Base-by-base conservation (phyloP, 139 green algal genomes). In the Chlorella sp. region DNA sequence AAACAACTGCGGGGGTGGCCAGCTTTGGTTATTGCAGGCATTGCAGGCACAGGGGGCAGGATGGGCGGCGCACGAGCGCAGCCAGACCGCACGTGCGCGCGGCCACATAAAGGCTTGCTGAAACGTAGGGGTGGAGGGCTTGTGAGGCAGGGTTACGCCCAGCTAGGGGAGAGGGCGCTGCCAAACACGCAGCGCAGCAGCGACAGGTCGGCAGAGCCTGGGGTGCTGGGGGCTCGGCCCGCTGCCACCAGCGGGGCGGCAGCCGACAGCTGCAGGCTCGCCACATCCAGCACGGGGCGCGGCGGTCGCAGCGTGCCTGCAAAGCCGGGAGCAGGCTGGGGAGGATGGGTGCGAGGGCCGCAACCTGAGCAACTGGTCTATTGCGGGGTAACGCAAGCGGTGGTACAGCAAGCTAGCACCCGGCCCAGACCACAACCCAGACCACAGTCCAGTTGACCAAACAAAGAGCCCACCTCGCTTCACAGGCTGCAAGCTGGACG, bases 191-290 rank as follows among this genome's bases (percentile, higher is more conserved):
- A 32, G n/a, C n/a, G 46, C n/a, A 80, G 48, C 17, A 80, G 74
- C 19, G n/a, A 32, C 17, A 24, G 16, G 8, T 46, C 46, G 7
- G 44, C 40, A 30, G 34, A 24, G 32, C 32, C 32, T 41, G 44
- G 14, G 22, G 30, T 13, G 22, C 30, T 4, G 9, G 40, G 4
- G 20, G 46, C 13, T 32, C 44, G 77, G 40, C 3, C 32, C 16
- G 58, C 60, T n/a, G 77, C 77, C 40, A 83, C 26, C 58, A 83
- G 77, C 28, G 77, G 4, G 16, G 77, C 77, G 8, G 77, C 77
- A 8, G 77, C 51, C 16, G 77, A 83, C 40, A 83, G 77, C 34
- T 17, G 40, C 60, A 74, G 60, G n/a, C 7, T 7, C 0, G 76
- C 51, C 0, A 38, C 51, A 38, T 70, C 54, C 0, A 81, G 24